Conservation (phyloP, 2,329 filamentous ascomycete species). For the Chalaropsis thielavioides region DNA sequence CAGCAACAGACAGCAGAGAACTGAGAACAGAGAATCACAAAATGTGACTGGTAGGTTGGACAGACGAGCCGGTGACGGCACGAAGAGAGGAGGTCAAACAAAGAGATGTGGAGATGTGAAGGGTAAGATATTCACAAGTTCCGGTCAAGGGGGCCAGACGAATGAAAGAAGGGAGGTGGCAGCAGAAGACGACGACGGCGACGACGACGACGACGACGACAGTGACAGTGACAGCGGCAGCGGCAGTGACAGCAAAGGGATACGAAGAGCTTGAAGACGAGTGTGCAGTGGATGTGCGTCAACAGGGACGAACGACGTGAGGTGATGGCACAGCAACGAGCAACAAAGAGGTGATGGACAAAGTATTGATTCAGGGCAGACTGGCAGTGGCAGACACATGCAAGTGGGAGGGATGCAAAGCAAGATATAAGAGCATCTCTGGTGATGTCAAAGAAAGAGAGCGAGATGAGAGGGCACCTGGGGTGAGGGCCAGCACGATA, state of each 20-base stretch:
- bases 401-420: not conserved
- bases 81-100: not conserved
- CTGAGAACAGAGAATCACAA: not conserved
- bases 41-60: not conserved
- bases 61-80: not conserved
- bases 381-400: not conserved
- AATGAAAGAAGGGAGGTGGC: too few relatives aligned
- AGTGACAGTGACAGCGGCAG: not conserved
- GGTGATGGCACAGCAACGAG: not conserved
- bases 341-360: not conserved
- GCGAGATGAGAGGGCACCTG: not conserved
- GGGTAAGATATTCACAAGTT: not conserved
- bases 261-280: too few relatives aligned
- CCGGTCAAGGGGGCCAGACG: not conserved
- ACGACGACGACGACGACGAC: not conserved
- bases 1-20: not conserved
- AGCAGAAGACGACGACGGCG: not conserved
- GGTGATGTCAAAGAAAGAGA: not conserved
- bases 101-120: not conserved
- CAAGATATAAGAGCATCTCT: not conserved
- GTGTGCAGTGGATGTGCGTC: too few relatives aligned
- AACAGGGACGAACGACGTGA: not conserved
- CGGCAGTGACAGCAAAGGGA: not conserved
- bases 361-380: not conserved
- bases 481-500: not conserved